Conservation (phyloP, 2,329 filamentous ascomycete species). For the Fusarium ambrosium region DNA sequence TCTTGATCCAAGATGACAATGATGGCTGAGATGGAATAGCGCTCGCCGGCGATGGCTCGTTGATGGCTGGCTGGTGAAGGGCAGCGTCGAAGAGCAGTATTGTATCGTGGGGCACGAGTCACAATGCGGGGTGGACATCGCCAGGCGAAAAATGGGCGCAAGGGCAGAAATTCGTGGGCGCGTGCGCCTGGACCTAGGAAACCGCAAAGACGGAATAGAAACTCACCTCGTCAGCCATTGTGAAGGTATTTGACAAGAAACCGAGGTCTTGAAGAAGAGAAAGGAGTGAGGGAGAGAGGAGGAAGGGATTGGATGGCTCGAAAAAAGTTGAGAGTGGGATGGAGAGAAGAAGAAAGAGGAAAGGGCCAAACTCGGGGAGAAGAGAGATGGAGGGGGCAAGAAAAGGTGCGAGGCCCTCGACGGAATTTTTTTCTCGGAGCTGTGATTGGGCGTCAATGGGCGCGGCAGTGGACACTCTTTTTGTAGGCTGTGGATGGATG, state of each 20-base stretch:
- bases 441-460: constrained; percentile 54
- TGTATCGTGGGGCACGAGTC: constrained; percentile 54
- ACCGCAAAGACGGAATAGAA: constrained; percentile 28
- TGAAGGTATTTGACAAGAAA: constrained; percentile 61
- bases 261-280: constrained; percentile 48
- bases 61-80: constrained; percentile 29
- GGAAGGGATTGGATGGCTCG: constrained; percentile 30
- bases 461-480: constrained; percentile 45
- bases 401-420: constrained; percentile 52
- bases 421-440: constrained; percentile 55
- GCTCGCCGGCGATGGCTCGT: constrained; percentile 12
- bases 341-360: constrained; percentile 49
- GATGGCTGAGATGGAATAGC: neutral
- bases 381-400: constrained; percentile 49
- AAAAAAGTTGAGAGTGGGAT: constrained; percentile 48
- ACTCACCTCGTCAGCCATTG: constrained; percentile 72
- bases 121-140: constrained; percentile 63
- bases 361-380: constrained; percentile 45
- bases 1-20: neutral
- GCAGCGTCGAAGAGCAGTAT: constrained; percentile 32
- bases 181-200: constrained; percentile 33
- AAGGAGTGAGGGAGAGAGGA: constrained; percentile 46
- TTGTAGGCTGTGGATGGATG: constrained; percentile 29
- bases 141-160: constrained; percentile 50
- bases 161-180: constrained; percentile 42